A percentile compares a stretch with the other conserved stretches of the same genome.
Evolutionary conservation across 2,329 filamentous ascomycete species (phyloP).

Genomic region (Monascus ruber): DNA sequence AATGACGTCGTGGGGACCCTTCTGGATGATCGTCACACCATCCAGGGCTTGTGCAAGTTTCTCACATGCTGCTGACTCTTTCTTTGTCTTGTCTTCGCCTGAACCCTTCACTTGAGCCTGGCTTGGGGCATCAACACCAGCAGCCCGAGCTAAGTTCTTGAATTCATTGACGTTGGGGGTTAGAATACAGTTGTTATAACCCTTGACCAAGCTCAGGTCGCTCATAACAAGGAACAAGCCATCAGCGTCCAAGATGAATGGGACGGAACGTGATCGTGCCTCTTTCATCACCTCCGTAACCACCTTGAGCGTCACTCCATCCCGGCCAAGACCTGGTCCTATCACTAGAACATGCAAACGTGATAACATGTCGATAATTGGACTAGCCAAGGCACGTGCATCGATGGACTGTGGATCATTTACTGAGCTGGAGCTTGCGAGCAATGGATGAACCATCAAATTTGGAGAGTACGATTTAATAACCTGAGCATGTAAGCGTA

Average conservation of each 20-base stretch:
- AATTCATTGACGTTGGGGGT: constrained; percentile 97
- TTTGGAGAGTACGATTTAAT: constrained; percentile 98
- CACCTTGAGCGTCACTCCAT: constrained; percentile 80
- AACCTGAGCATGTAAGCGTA: constrained; percentile 38
- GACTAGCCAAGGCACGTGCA: constrained; percentile 50
- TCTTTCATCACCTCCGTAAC: constrained; percentile 67
- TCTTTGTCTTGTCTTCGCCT: constrained; percentile 32
- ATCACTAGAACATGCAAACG: constrained; percentile 88
- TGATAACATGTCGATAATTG: constrained; percentile 68
- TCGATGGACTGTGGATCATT: constrained; percentile 38
- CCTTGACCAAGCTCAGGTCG: constrained; percentile 63
- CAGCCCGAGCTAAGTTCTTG: constrained; percentile 61
- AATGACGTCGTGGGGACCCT: constrained; percentile 72
- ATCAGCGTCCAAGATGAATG: constrained; percentile 86
- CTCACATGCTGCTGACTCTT: constrained; percentile 48
- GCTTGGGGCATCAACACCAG: constrained; percentile 51
- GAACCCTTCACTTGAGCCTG: constrained; percentile 24
- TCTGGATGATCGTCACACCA: constrained; percentile 85
- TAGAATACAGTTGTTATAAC: constrained; percentile 73
- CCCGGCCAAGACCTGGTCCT: constrained; percentile 81
- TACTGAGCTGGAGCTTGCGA: constrained; percentile 60
- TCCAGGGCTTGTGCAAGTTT: constrained; percentile 66
- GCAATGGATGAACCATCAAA: constrained; percentile 94
- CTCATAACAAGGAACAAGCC: constrained; percentile 68
- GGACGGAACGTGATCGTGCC: constrained; percentile 58